Evolutionary conservation across 1,284 basidiomycete genomes (phyloP).

Genomic region (Anthracocystis setariae): DNA sequence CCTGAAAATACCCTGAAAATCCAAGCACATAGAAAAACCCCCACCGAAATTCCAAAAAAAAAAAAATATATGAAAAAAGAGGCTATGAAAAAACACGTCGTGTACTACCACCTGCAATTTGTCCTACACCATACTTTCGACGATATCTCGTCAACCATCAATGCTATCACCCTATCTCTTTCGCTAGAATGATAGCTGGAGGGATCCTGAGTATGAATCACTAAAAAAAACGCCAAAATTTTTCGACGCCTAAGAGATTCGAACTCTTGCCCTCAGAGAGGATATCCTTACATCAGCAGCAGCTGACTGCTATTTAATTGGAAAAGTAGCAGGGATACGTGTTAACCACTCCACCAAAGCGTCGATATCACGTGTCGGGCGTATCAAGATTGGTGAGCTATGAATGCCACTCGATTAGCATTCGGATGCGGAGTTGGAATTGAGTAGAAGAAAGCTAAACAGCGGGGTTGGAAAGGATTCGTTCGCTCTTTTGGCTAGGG

Average conservation of each 20-base stretch:
- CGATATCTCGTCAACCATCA: too few species aligned
- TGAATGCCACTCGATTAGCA: neutral
- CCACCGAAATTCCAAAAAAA: too few species aligned
- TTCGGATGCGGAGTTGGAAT: constrained; percentile 6
- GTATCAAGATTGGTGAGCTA: neutral
- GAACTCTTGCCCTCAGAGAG: constrained; percentile 57
- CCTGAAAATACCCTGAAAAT: too few species aligned
- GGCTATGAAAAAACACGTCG: too few species aligned
- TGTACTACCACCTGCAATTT: too few species aligned
- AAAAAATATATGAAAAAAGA: too few species aligned
- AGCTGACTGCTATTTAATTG: constrained; percentile 10
- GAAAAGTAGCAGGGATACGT: constrained; percentile 48
- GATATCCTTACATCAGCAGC: constrained; percentile 34
- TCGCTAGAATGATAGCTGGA: too few species aligned
- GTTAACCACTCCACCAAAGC: constrained; percentile 58
- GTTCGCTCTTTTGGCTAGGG: too few species aligned
- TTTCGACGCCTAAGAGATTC: constrained; percentile 53
- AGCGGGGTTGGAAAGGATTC: neutral
- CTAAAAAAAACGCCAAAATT: neutral
- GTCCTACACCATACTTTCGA: too few species aligned
- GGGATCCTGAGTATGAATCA: neutral
- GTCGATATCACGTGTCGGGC: constrained; percentile 4
- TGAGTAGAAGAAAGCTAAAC: constrained; percentile 4
- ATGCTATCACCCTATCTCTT: too few species aligned
- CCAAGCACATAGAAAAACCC: too few species aligned